Conservation (phyloP, 2,329 filamentous ascomycete genomes). For the Decorospora gaudefroyi region DNA sequence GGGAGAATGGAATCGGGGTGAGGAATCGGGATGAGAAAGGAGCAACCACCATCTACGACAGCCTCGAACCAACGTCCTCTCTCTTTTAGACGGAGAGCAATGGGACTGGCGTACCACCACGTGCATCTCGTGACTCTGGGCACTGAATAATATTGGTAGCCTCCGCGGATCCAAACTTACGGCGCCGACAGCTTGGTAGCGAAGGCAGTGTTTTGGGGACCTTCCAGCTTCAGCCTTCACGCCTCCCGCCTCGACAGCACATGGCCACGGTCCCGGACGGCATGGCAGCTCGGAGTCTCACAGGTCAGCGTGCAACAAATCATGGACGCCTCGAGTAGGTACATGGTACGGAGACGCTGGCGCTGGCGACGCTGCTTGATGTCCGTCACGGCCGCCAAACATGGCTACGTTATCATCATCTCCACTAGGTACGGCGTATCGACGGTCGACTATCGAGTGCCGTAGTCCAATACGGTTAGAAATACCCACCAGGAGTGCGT, state of each 20-base stretch:
- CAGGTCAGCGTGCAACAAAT: too few relatives aligned
- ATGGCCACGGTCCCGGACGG: too few relatives aligned
- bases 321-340: too few relatives aligned
- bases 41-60: conserved; percentile 12
- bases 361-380: background rate
- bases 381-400: too few relatives aligned
- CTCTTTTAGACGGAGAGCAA: conserved; percentile 5
- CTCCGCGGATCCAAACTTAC: conserved; percentile 22
- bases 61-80: conserved; percentile 1
- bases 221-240: conserved; percentile 22
- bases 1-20: conserved; percentile 1
- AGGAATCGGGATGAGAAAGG: conserved; percentile 5
- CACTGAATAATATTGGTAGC: conserved; percentile 27
- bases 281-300: too few relatives aligned
- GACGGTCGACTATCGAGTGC: conserved; percentile 22
- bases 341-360: too few relatives aligned
- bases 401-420: background rate
- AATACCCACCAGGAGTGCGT: conserved; percentile 26
- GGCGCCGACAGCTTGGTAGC: conserved; percentile 44
- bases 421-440: conserved; percentile 8
- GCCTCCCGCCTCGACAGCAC: conserved; percentile 14
- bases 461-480: conserved; percentile 26
- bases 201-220: conserved; percentile 37
- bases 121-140: conserved; percentile 7
- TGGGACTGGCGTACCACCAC: conserved; percentile 10